Evolutionary conservation across 2,329 filamentous ascomycete species (phyloP), one percentile per base, ranked within the genome.

Genomic region (Nigrospora oryzae): DNA sequence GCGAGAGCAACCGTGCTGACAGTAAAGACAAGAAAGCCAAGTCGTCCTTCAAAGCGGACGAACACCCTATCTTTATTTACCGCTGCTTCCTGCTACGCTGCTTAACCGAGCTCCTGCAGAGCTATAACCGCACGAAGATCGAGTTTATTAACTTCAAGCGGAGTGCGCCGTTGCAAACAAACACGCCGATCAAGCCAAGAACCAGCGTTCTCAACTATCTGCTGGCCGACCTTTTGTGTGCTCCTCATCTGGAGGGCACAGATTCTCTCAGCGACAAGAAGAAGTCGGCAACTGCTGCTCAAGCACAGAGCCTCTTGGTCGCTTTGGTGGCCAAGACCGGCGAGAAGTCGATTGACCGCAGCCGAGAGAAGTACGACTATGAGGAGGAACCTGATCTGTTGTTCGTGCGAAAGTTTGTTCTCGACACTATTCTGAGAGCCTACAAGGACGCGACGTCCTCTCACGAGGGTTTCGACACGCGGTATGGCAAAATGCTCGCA

Each of bases 141-240:
- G 94, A 98, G 61, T 97, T 99, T 61, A 96, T 99, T 70, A 97
- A 96, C 63, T 98, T 96, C 69, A 97, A 94, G 53, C 84, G 91
- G 49, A 95, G 90, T 59, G 84, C 88, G 7, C 88, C 91, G 39
- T 77, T 89, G 38, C 84, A 88, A 54, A 84, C 84, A 11, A 83
- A 81, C 44, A 97, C 93, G 2, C 93, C 93, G 5, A 90, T 94
- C 14, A 97, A 97, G 64, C 93, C 93, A 45, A 83, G 93, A 36
- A 90, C 91, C 11, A 89, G 86, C 50, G 85, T 97, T 37, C 71
- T 98, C 50, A 96, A 97, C 63, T 98, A 98, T 58, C 74, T 98
- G 33, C 79, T 98, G 40, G 89, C 86, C 54, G 85, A 85, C 48
- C 71, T 98, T 15, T 68, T 86, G 12, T 77, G 79, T 58, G 62